Percentiles rank a stretch among this genome's conserved stretches.
These are phyloP conservation scores for Phytopythium ostracodes DNA, from an alignment of 352 stramenopile genomes.

Conservation along the genomic window DNA sequence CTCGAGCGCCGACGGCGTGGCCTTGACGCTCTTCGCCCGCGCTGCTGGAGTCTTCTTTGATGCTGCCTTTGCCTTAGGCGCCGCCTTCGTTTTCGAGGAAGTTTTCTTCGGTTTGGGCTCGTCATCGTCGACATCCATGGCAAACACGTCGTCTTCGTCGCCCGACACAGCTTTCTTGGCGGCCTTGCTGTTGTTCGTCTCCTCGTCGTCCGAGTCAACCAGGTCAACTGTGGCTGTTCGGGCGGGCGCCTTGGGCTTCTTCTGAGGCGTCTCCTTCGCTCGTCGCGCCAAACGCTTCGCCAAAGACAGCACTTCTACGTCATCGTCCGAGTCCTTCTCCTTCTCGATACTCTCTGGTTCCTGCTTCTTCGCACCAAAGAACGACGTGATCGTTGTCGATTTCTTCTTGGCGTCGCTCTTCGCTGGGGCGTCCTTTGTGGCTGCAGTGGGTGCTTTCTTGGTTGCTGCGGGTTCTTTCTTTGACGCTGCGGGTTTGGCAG, in stretches of 20 bases:
- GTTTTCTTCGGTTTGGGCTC: slow-evolving; percentile 14
- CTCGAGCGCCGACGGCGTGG: slow-evolving; percentile 1
- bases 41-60: neutral
- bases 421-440: slow-evolving; percentile 18
- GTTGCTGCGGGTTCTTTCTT: slow-evolving; percentile 22
- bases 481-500: slow-evolving; percentile 7
- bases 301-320: slow-evolving; percentile 71
- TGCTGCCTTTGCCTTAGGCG: slow-evolving; percentile 21
- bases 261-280: slow-evolving; percentile 37
- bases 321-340: slow-evolving; percentile 44
- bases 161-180: slow-evolving; percentile 14
- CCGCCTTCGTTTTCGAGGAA: slow-evolving; percentile 30
- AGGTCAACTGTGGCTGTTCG: slow-evolving; percentile 32
- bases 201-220: slow-evolving; percentile 41
- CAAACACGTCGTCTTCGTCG: slow-evolving; percentile 67
- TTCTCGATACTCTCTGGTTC: slow-evolving; percentile 13
- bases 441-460: slow-evolving; percentile 11
- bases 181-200: neutral
- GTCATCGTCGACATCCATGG: slow-evolving; percentile 33
- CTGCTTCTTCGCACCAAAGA: slow-evolving; percentile 47
- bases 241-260: slow-evolving; percentile 23
- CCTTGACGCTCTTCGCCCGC: neutral
- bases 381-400: slow-evolving; percentile 35
- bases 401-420: slow-evolving; percentile 27
- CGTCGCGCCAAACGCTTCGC: slow-evolving; percentile 61